These are phyloP conservation scores for Herpotrichia juniperi DNA, from an alignment of 2,329 filamentous ascomycete species.

Conservation along the genomic window DNA sequence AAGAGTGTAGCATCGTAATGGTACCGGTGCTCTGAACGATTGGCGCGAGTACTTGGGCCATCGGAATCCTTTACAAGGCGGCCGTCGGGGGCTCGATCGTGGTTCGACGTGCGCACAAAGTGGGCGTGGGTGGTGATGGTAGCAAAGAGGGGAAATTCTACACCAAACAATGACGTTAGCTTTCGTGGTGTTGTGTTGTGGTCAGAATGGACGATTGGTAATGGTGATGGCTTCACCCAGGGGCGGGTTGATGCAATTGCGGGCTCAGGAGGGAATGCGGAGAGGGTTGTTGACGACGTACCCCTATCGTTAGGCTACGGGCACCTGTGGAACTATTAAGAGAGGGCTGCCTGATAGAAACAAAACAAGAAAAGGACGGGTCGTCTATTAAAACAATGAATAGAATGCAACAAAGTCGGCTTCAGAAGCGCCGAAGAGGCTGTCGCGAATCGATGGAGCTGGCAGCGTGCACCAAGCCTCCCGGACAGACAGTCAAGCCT, in stretches of 20 bases:
- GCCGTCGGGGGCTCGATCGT: conserved; percentile 22
- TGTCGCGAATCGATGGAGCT: conserved; percentile 46
- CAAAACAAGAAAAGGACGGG: conserved; percentile 24
- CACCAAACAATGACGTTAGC: conserved; percentile 23
- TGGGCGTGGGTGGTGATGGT: conserved; percentile 19
- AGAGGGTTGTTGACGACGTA: conserved; percentile 27
- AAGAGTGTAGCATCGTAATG: conserved; percentile 58
- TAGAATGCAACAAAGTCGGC: conserved; percentile 38
- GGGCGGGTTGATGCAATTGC: conserved; percentile 23
- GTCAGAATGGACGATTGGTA: conserved; percentile 10
- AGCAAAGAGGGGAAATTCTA: conserved; percentile 23
- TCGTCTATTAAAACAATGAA: conserved; percentile 46
- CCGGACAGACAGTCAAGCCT: conserved; percentile 44
- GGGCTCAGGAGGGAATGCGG: conserved; percentile 25
- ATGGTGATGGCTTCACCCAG: conserved; percentile 12
- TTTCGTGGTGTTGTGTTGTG: conserved; percentile 12
- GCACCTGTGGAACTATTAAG: conserved; percentile 17
- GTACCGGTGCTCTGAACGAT: conserved; percentile 53
- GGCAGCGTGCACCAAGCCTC: conserved; percentile 49
- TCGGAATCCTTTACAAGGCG: conserved; percentile 35
- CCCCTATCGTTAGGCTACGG: conserved; percentile 27
- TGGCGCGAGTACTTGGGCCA: conserved; percentile 55
- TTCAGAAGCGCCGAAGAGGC: conserved; percentile 40
- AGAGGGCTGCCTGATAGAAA: conserved; percentile 35
- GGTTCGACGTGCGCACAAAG: conserved; percentile 20